Conservation (phyloP, 768 basidiomycete genomes). For the Kwoniella sp. region DNA sequence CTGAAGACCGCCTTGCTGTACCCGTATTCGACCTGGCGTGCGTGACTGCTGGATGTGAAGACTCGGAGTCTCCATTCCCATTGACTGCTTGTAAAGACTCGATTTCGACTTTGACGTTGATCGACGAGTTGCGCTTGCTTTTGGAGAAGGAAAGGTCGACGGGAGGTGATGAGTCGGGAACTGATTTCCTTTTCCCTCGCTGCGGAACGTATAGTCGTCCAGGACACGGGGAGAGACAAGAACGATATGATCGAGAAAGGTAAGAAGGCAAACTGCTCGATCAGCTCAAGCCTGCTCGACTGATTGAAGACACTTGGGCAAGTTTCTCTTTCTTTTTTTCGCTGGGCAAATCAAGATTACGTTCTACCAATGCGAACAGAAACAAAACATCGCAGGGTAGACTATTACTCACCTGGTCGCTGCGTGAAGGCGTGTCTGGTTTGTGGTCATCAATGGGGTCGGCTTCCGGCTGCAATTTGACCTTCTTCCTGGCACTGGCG, state of each 20-base stretch:
- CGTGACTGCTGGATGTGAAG: neutral
- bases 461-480: neutral
- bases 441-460: conserved; percentile 7
- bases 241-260: neutral
- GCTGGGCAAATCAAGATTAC: neutral
- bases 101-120: too few relatives aligned
- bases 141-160: neutral
- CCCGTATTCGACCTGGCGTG: neutral
- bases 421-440: neutral
- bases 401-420: conserved; percentile 23
- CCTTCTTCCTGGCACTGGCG: conserved; percentile 22
- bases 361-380: too few relatives aligned
- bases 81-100: neutral
- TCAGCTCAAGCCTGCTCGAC: neutral
- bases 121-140: neutral
- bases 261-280: neutral
- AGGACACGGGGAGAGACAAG: neutral
- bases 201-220: neutral
- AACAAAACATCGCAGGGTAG: neutral
- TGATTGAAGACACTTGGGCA: too few relatives aligned
- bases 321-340: neutral
- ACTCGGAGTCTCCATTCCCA: too few relatives aligned
- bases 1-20: neutral
- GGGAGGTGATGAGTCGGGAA: neutral
- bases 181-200: neutral